phyloP scores from a whole-genome alignment of 179 eudicot species.

The Heliamphora ciliata region DNA sequence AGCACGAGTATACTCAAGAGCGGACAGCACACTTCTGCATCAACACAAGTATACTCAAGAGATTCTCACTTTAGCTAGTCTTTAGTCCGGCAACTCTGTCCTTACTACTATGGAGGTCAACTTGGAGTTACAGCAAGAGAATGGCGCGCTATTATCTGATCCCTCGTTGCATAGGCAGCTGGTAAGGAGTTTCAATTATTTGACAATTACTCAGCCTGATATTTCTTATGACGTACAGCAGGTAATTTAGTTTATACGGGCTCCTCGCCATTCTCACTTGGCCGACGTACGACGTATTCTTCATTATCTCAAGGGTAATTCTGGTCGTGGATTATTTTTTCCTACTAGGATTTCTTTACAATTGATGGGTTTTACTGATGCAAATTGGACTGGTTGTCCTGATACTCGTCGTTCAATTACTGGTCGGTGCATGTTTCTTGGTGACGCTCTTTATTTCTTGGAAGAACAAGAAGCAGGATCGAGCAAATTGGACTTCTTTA shows the following conservation, averaged over 20 bases:
- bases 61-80: background rate
- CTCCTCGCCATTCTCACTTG: background rate
- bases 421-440: background rate
- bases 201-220: conserved; percentile 8
- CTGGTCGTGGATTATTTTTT: background rate
- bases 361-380: background rate
- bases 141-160: background rate
- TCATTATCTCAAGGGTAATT: background rate
- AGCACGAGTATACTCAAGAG: conserved; percentile 12
- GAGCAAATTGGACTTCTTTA: background rate
- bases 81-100: background rate
- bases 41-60: conserved; percentile 15
- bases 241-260: conserved; percentile 3
- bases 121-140: background rate
- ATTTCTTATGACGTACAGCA: background rate
- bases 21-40: background rate
- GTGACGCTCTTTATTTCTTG: background rate
- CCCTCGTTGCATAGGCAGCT: background rate
- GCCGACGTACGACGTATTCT: background rate
- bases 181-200: background rate
- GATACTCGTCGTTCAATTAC: background rate
- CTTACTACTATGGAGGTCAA: conserved; percentile 9
- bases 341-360: background rate
- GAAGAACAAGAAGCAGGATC: background rate
- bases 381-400: background rate